Conservation (phyloP, 1,284 basidiomycete species). For the Acaromyces ingoldii region DNA sequence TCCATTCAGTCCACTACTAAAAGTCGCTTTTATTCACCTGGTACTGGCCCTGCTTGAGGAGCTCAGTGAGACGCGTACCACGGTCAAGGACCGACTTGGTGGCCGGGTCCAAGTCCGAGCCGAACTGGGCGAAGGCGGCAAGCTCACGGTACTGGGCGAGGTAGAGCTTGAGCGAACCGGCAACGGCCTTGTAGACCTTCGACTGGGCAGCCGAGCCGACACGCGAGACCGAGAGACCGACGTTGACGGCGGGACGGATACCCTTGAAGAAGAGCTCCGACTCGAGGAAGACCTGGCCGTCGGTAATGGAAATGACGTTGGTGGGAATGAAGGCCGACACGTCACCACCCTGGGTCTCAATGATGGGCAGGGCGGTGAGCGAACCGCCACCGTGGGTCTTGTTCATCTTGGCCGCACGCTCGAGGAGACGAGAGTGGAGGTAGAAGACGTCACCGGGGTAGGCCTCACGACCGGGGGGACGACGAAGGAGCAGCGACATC, state of each 20-base stretch:
- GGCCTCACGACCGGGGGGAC: slow-evolving; percentile 99
- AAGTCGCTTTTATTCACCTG: too few relatives aligned
- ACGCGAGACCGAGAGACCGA: slow-evolving; percentile 99
- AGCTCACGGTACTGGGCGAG: slow-evolving; percentile 99
- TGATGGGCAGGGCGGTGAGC: slow-evolving; percentile 95
- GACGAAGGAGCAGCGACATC: slow-evolving; percentile 98
- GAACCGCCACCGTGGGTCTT: slow-evolving; percentile 96
- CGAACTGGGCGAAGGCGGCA: slow-evolving; percentile 93
- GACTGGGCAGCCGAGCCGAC: slow-evolving; percentile 99
- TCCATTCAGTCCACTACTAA: slow-evolving; percentile 62
- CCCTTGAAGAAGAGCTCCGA: slow-evolving; percentile 89
- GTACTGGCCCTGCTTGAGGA: slow-evolving; percentile 99
- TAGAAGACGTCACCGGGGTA: slow-evolving; percentile 99
- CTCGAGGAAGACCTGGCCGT: slow-evolving; percentile 51
- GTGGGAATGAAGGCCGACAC: slow-evolving; percentile 69
- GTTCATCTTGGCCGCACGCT: slow-evolving; percentile 99
- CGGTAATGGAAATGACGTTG: slow-evolving; percentile 52
- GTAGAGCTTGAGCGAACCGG: slow-evolving; percentile 98
- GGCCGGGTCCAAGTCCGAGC: slow-evolving; percentile 89
- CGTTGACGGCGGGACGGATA: slow-evolving; percentile 98
- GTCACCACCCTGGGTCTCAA: slow-evolving; percentile 99
- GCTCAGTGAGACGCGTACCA: slow-evolving; percentile 96
- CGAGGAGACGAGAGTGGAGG: slow-evolving; percentile 98
- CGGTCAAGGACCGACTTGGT: slow-evolving; percentile 77
- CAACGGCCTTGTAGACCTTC: slow-evolving; percentile 77